These are phyloP conservation scores for Pseudognaphalium luteoalbum DNA, from an alignment of 129 eudicot genomes.

Conservation along the genomic window DNA sequence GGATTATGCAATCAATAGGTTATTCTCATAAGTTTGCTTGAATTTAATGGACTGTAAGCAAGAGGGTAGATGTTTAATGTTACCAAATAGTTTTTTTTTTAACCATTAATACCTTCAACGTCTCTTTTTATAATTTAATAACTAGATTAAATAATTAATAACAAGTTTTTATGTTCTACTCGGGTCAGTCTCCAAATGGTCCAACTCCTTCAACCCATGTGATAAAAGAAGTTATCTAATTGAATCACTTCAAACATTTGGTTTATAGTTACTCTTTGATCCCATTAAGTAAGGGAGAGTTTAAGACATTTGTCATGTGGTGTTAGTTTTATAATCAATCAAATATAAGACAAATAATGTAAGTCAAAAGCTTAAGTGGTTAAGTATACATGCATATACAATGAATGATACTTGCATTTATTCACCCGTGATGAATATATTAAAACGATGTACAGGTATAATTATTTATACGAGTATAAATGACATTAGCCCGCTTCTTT, in stretches of 20 bases:
- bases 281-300: background rate
- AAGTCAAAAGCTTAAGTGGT: background rate
- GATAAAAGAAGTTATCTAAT: background rate
- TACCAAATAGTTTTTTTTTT: background rate
- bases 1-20: background rate
- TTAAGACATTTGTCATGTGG: conserved; percentile 17
- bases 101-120: background rate
- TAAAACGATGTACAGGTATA: no score
- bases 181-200: background rate
- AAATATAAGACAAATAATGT: conserved; percentile 3
- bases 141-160: no score
- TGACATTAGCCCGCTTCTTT: no score
- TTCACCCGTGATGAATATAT: no score
- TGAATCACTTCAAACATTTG: background rate
- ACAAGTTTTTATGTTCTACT: no score
- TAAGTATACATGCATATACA: no score
- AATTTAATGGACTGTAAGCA: background rate
- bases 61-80: background rate
- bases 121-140: background rate
- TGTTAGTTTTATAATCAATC: background rate
- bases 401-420: no score
- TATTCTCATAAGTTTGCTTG: background rate
- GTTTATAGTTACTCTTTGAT: background rate
- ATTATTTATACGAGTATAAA: no score
- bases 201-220: background rate